Evolutionary conservation across 805 yeast species (phyloP).

Genomic region (Kuraishia ogatae): DNA sequence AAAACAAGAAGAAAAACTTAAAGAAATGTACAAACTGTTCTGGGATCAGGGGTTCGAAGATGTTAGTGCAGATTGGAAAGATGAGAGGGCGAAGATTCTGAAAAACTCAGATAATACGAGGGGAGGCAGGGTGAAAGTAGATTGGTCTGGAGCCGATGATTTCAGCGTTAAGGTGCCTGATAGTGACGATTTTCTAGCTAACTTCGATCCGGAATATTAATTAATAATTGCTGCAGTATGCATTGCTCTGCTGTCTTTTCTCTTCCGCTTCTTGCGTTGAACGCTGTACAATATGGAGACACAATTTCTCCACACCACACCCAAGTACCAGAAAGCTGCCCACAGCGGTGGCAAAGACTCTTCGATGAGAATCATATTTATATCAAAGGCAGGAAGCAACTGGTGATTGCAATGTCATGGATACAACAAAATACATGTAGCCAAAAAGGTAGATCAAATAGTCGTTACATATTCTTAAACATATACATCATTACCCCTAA

Average conservation of each 20-base stretch:
- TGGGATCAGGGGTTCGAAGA: slow-evolving; percentile 78
- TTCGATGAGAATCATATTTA: background rate
- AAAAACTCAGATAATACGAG: slow-evolving; percentile 60
- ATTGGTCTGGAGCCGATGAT: slow-evolving; percentile 60
- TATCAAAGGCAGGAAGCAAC: background rate
- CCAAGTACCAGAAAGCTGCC: background rate
- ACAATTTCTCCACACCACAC: background rate
- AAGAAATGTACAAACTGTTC: slow-evolving; percentile 56
- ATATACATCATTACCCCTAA: background rate
- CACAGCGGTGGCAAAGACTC: background rate
- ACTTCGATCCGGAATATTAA: slow-evolving; percentile 2
- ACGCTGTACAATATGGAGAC: background rate
- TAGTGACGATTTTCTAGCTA: background rate
- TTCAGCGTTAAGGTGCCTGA: background rate
- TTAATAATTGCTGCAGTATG: background rate
- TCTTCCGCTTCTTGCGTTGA: background rate
- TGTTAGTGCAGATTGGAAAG: slow-evolving; percentile 63
- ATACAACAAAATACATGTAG: background rate
- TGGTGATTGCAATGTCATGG: background rate
- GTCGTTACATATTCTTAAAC: background rate
- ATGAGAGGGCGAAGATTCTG: slow-evolving; percentile 61
- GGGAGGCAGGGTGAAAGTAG: slow-evolving; percentile 40
- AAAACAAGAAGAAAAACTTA: slow-evolving; percentile 52
- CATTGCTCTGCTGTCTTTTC: background rate
- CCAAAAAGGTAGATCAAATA: background rate